phyloP scores from a whole-genome alignment of 805 yeast species.

The Saccharomyces jurei region DNA sequence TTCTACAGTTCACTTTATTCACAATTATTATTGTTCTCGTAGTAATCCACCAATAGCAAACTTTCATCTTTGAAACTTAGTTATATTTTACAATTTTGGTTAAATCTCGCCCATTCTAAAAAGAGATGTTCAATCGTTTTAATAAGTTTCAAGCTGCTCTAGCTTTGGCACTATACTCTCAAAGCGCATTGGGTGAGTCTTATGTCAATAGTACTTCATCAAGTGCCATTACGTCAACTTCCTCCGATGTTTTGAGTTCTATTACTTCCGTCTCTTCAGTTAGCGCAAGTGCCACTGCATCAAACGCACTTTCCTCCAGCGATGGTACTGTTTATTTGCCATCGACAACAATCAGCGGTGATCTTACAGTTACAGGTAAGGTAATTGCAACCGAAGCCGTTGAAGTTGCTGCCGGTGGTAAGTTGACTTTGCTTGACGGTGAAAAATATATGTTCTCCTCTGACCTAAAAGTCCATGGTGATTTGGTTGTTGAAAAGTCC shows the following conservation, averaged over 20 bases:
- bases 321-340: background rate
- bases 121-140: background rate
- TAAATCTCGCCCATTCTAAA: background rate
- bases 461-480: background rate
- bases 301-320: background rate
- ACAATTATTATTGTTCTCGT: background rate
- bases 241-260: background rate
- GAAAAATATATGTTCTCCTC: background rate
- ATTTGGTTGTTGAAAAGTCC: background rate
- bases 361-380: constrained; percentile 1
- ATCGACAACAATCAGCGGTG: background rate
- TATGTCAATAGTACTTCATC: background rate
- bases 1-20: background rate
- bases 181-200: background rate
- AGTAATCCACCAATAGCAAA: background rate
- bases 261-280: background rate
- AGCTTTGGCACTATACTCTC: background rate
- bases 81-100: background rate
- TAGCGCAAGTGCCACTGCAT: background rate
- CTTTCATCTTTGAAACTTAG: background rate
- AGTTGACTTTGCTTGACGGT: background rate
- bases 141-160: background rate
- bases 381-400: constrained; percentile 2
- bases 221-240: background rate
- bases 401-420: background rate